These are phyloP conservation scores for Colletotrichum costaricense DNA, from an alignment of 2,329 filamentous ascomycete genomes.

Conservation along the genomic window DNA sequence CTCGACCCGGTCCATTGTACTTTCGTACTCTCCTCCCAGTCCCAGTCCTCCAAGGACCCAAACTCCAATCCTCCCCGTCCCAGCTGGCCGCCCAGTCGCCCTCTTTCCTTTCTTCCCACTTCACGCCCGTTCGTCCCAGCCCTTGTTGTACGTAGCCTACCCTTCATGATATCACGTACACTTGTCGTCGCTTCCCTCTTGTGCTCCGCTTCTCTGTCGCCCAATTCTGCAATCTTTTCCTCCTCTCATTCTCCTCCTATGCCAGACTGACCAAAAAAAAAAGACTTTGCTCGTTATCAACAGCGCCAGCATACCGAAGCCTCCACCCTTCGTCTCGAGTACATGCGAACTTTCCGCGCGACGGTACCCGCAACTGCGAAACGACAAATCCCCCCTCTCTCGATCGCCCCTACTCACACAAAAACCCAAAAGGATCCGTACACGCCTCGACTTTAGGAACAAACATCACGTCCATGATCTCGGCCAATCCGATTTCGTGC, in stretches of 20 bases:
- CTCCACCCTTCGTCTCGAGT: constrained; percentile 33
- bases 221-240: background rate
- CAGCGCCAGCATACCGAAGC: constrained; percentile 25
- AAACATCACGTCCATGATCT: constrained; percentile 14
- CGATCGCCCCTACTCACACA: constrained; percentile 7
- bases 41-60: background rate
- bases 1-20: constrained; percentile 23
- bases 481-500: constrained; percentile 5
- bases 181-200: constrained; percentile 16
- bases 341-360: constrained; percentile 32
- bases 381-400: constrained; percentile 22
- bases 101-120: constrained; percentile 22
- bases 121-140: constrained; percentile 34
- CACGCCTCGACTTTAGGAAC: background rate
- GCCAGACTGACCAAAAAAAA: constrained; percentile 9
- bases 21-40: background rate
- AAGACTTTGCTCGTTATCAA: constrained; percentile 26
- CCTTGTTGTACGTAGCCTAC: constrained; percentile 33
- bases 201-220: constrained; percentile 21
- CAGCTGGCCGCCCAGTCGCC: constrained; percentile 8
- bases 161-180: constrained; percentile 32
- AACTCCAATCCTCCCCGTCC: constrained; percentile 29
- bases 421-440: constrained; percentile 5
- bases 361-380: constrained; percentile 36
- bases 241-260: background rate